Base-by-base conservation (phyloP, 306 rosid species). In the Fragaria nilgerrensis region DNA sequence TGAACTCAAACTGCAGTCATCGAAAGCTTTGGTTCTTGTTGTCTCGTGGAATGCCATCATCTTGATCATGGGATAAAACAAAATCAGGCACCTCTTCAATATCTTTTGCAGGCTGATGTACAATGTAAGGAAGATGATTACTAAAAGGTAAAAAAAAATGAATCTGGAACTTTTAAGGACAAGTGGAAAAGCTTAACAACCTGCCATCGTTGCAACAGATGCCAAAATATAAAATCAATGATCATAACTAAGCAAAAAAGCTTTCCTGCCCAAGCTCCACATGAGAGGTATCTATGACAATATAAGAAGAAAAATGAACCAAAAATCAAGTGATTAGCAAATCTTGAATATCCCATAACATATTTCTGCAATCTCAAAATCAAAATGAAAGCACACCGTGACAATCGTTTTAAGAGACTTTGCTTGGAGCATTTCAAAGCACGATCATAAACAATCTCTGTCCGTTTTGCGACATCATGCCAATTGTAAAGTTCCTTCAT, bases 241-340 rank as follows among this genome's bases (percentile, higher is more conserved):
- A 90, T 80, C 98, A 94, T 90, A 71, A 87, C 96, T 86, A 94
- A 83, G 87, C 94, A 90, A 85, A 91, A 92, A 70, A 92, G 87
- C 85, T 94, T 92, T 73, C 97, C 97, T 9, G 93, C 98, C 93
- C 96, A 94, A 7, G 93, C 77, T 82, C 98, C 98, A 78, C 96
- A 90, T 1, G 81, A 83, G 77, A 90, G 98, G 82, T 90, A 90
- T 73, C 98, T 94, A 45, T 13, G 78, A 61, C 39, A 48, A 69
- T 75, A 8, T 53, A 53, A n/a, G 61, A 53, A 56, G 11, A 55
- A 56, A n/a, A 22, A 55, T 2, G 29, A 56, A 56, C 29, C 15
- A 56, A 55, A 86, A 74, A 43, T 68, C 17, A 83, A 52, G 59
- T 44, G 47, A 55, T 85, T 64, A 85, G 77, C 61, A 69, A 68